These are phyloP conservation scores for Fistulinella cinereoalba DNA, from an alignment of 1,284 basidiomycete species.

Conservation along the genomic window DNA sequence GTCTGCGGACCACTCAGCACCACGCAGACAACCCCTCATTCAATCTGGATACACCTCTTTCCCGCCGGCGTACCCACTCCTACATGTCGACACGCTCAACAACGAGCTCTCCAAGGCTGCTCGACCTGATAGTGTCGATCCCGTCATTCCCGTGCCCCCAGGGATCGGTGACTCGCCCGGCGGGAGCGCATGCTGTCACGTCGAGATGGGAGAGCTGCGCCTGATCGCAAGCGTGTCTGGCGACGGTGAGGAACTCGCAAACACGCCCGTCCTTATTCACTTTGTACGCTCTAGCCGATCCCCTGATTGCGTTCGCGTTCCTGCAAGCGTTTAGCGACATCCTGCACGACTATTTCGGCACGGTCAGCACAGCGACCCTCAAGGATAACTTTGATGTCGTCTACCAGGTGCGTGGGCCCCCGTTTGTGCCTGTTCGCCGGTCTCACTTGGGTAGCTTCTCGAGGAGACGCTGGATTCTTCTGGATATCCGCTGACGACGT, in stretches of 20 bases:
- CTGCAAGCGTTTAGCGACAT: conserved; percentile 82
- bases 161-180: conserved; percentile 47
- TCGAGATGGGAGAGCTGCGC: conserved; percentile 72
- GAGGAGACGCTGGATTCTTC: conserved; percentile 94
- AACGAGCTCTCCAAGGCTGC: conserved; percentile 60
- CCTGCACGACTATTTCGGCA: conserved; percentile 80
- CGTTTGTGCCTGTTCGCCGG: background rate
- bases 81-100: conserved; percentile 86
- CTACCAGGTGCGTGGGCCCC: conserved; percentile 65
- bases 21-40: conserved; percentile 78
- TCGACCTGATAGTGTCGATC: conserved; percentile 59
- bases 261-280: background rate
- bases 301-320: conserved; percentile 87
- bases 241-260: conserved; percentile 55
- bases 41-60: conserved; percentile 87
- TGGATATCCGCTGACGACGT: conserved; percentile 93
- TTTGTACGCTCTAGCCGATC: conserved; percentile 62
- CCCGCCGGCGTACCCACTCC: conserved; percentile 73
- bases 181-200: conserved; percentile 74
- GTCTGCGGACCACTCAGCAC: conserved; percentile 11
- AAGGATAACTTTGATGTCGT: conserved; percentile 96
- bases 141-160: conserved; percentile 62
- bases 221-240: conserved; percentile 80
- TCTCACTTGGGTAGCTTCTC: conserved; percentile 60
- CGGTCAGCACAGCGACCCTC: conserved; percentile 60